Base-by-base conservation (phyloP, 345 rosid genomes). In the Jatropha curcas region DNA sequence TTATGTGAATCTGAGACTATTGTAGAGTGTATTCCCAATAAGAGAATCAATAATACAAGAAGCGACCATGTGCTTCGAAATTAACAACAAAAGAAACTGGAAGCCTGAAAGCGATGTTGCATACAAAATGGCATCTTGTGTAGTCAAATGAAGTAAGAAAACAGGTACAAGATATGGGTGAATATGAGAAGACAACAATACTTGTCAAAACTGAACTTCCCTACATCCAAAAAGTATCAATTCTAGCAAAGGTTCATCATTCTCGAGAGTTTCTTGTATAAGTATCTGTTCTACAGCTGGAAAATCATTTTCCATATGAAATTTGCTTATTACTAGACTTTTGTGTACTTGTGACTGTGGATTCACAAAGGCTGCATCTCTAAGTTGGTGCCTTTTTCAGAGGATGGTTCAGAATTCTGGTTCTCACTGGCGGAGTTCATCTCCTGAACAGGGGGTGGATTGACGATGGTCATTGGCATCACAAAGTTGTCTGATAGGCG, bases 401-500 rank as follows among this genome's bases (percentile, higher is more conserved):
- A 53, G 35, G 88, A 60, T 46, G 89, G 77, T 24, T 82, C 28
- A 1, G 85, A 51, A 35, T 83, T 79, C 60, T 56, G 81, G 80
- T 70, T 76, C 71, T 85, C 90, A 22, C 5, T 41, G 30, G 82
- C 78, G 33, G 93, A 75, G 69, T 71, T 88, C 98, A 92, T 92
- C 82, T 92, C 92, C 72, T 92, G 99, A 79, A 87, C 86, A 6
- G 89, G 94, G 19, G 99, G 96, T 41, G 99, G 94, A 67, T 90
- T 90, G 82, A 95, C 89, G 0, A 95, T 74, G 4, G 99, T 87
- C 96, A 90, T 92, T 11, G 98, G 95, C 94, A 90, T 86, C 46
- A 83, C 90, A 31, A 84, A 83, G 81, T 90, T 83, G 33, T 95
- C 97, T 12, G 71, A 76, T 3, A 76, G 65, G 39, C 71, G 71